phyloP scores from a whole-genome alignment of 805 yeast species.

The Spathaspora hagerdaliae region DNA sequence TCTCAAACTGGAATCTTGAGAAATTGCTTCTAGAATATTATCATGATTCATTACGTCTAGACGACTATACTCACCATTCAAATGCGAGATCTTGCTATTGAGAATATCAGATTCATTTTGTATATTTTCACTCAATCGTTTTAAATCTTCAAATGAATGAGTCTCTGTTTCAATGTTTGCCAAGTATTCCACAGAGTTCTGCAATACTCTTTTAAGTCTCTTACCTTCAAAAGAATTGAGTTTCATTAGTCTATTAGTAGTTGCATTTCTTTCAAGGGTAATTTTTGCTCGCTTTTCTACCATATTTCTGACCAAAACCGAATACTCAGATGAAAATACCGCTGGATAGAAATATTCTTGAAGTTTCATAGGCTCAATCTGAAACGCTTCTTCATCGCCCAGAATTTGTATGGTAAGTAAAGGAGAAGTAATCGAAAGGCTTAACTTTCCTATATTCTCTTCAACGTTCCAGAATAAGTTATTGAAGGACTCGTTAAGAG shows the following conservation, averaged over 20 bases:
- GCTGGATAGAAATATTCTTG: constrained; percentile 33
- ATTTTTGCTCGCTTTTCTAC: constrained; percentile 12
- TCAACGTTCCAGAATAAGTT: constrained; percentile 35
- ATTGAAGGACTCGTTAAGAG: constrained; percentile 30
- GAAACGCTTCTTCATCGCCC: constrained; percentile 19
- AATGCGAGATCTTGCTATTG: constrained; percentile 14
- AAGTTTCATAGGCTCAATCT: constrained; percentile 18
- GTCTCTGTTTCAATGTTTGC: constrained; percentile 8
- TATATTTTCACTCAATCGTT: constrained; percentile 17
- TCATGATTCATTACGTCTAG: constrained; percentile 18
- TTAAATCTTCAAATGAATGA: constrained; percentile 13
- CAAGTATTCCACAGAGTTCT: constrained; percentile 17
- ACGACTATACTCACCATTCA: constrained; percentile 12
- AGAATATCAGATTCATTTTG: constrained; percentile 10
- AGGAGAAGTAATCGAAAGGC: constrained; percentile 25
- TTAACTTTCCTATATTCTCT: constrained; percentile 24
- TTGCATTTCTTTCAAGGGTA: constrained; percentile 12
- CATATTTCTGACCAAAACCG: constrained; percentile 18
- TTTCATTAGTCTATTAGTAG: constrained; percentile 25
- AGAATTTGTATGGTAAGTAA: constrained; percentile 26
- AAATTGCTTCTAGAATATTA: constrained; percentile 11
- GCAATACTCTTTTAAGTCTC: constrained; percentile 23
- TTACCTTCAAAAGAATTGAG: constrained; percentile 39
- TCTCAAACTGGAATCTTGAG: constrained; percentile 2
- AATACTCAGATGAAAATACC: constrained; percentile 22